Evolutionary conservation across 768 basidiomycete species (phyloP), one percentile per base, ranked within the genome.

Genomic region (Pulveroboletus sp.): DNA sequence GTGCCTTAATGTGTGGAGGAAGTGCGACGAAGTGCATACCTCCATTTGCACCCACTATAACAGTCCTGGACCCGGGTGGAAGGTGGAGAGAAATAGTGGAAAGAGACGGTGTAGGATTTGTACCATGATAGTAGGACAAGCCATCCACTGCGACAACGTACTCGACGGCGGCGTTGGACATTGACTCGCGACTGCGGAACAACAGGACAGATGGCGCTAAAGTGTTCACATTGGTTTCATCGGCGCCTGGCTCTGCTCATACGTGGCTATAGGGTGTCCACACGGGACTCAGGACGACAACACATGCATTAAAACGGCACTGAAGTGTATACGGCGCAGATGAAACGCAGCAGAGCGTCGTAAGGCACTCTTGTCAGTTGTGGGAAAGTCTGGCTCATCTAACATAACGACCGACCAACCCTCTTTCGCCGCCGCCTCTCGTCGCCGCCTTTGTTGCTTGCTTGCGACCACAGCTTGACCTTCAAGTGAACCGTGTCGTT

Each of bases 41-140:
- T 70, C 95, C 95, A 65, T 98, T 98, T 18, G 93, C 91, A 42
- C 96, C 95, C 36, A 97, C 74, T 39, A 98, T 71, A 52, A 99
- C 77, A 42, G 89, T 92, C 42, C 94, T 78, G 2, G 86, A 86
- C 1, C 92, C 95, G 15, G 69, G 72, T 2, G 82, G 81, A 5
- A 98, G 78, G 46, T 73, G 57, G 27, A 98, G 70, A 56, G 73
- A 73, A 54, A 97, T 74, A 58, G 85, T 72, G 9, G 71, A 56
- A 35, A 99, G 78, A 1, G 89, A 80, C 2, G 81, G 75, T 3
- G 70, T 62, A 4, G 59, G 54, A 41, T 53, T 57, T 7, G 72
- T 57, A 18, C 65, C 68, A 59, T 89, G 83, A 13, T 65, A 47
- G 66, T 84, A 93, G 6, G 84, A 81, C 17, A 91, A 67, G 47